These are phyloP conservation scores for Linum trigynum DNA, from an alignment of 345 rosid genomes.

Conservation along the genomic window DNA sequence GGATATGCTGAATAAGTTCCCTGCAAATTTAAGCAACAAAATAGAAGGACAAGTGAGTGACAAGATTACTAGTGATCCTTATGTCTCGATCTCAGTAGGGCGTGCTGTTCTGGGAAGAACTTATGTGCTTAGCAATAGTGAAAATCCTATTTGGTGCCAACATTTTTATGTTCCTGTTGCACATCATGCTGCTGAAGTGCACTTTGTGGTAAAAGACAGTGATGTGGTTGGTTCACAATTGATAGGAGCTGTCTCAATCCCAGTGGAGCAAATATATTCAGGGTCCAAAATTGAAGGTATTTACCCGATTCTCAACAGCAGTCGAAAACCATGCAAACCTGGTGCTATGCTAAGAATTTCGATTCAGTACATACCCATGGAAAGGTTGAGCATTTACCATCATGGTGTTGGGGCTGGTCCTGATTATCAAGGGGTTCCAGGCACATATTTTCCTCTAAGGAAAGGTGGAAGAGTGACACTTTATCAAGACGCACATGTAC, in stretches of 20 bases:
- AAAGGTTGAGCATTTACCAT: constrained; percentile 53
- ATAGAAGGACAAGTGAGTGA: constrained; percentile 43
- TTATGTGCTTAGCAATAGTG: constrained; percentile 67
- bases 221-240: constrained; percentile 81
- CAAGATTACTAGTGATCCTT: constrained; percentile 88
- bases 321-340: constrained; percentile 70
- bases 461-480: constrained; percentile 72
- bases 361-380: constrained; percentile 68
- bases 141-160: constrained; percentile 84
- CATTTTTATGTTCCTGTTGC: constrained; percentile 87
- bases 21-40: constrained; percentile 31
- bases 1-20: constrained; percentile 45
- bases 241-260: constrained; percentile 74
- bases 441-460: constrained; percentile 87
- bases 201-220: constrained; percentile 78
- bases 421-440: constrained; percentile 72
- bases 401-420: constrained; percentile 87
- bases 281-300: constrained; percentile 60
- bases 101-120: constrained; percentile 77
- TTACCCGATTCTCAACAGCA: constrained; percentile 46
- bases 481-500: constrained; percentile 95
- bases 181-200: constrained; percentile 74
- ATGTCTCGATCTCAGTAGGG: constrained; percentile 55
- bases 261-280: constrained; percentile 54
- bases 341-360: constrained; percentile 64